A percentile compares a stretch with the other conserved stretches of the same genome.
phyloP scores from a whole-genome alignment of 2,329 filamentous ascomycete species.

The Talaromyces sp. region DNA sequence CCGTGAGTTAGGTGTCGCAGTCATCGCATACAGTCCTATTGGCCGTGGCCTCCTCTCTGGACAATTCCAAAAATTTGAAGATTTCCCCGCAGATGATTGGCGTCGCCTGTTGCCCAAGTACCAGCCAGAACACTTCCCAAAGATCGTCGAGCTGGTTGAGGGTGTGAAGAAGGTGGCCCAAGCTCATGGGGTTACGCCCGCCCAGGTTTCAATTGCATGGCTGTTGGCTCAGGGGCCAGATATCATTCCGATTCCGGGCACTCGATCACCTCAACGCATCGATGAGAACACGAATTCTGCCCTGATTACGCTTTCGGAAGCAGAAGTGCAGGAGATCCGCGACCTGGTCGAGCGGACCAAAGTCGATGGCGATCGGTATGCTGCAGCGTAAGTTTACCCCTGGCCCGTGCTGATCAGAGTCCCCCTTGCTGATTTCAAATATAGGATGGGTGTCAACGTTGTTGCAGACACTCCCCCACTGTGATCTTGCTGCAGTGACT shows the following conservation, averaged over 20 bases:
- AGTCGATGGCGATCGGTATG: slow-evolving; percentile 22
- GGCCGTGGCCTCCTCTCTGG: slow-evolving; percentile 63
- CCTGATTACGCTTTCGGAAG: slow-evolving; percentile 18
- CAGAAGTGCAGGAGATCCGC: slow-evolving; percentile 25
- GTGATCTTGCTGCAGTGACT: too few species aligned
- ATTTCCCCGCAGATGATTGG: slow-evolving; percentile 54
- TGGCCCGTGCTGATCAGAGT: background rate
- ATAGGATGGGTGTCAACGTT: background rate
- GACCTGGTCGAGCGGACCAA: slow-evolving; percentile 18
- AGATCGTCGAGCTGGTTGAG: slow-evolving; percentile 58
- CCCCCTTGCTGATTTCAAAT: background rate
- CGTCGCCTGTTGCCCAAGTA: slow-evolving; percentile 53
- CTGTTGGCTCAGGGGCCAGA: slow-evolving; percentile 58
- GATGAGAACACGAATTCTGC: slow-evolving; percentile 23
- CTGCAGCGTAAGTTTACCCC: slow-evolving; percentile 17
- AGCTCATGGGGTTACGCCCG: slow-evolving; percentile 58
- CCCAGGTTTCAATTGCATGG: slow-evolving; percentile 66
- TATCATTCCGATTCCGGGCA: slow-evolving; percentile 34
- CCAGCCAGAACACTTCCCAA: slow-evolving; percentile 53
- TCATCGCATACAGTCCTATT: slow-evolving; percentile 63
- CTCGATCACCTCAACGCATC: slow-evolving; percentile 23
- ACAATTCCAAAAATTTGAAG: slow-evolving; percentile 47
- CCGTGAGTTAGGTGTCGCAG: slow-evolving; percentile 60
- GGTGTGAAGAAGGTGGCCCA: slow-evolving; percentile 53
- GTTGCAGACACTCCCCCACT: background rate